Conservation (phyloP, 768 basidiomycete species). For the Tricholoma furcatifolium region DNA sequence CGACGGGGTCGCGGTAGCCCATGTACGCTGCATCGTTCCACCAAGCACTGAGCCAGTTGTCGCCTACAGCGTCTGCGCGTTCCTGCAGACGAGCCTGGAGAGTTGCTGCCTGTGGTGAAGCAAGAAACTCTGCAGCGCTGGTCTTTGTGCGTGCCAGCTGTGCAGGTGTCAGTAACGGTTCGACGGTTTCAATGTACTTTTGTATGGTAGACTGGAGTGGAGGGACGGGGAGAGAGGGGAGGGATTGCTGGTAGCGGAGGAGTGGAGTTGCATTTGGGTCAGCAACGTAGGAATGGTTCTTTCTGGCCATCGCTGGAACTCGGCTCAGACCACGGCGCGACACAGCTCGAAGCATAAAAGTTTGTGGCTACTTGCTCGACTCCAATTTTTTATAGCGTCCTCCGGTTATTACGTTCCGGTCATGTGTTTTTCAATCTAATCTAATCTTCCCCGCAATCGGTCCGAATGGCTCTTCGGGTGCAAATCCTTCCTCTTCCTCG, state of each 20-base stretch:
- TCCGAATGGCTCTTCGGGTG: too few species aligned
- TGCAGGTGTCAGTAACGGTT: constrained; percentile 68
- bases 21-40: constrained; percentile 95
- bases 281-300: constrained; percentile 28
- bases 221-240: constrained; percentile 83
- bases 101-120: constrained; percentile 63
- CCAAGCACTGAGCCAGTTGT: constrained; percentile 96
- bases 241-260: constrained; percentile 70
- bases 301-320: not conserved
- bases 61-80: constrained; percentile 60
- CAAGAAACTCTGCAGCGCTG: constrained; percentile 65
- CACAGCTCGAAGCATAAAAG: not conserved
- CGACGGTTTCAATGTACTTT: constrained; percentile 87
- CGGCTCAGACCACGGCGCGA: constrained; percentile 1
- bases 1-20: constrained; percentile 86
- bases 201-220: constrained; percentile 75
- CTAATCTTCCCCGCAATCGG: too few species aligned
- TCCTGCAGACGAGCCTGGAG: constrained; percentile 79
- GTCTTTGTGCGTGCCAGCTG: constrained; percentile 59
- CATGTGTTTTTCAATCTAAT: too few species aligned
- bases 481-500: too few species aligned
- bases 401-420: too few species aligned
- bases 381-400: too few species aligned
- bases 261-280: constrained; percentile 64
- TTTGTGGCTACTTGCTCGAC: too few species aligned